These are phyloP conservation scores for Carex pumila DNA, from an alignment of 176 grass and related monocot genomes.

Conservation along the genomic window DNA sequence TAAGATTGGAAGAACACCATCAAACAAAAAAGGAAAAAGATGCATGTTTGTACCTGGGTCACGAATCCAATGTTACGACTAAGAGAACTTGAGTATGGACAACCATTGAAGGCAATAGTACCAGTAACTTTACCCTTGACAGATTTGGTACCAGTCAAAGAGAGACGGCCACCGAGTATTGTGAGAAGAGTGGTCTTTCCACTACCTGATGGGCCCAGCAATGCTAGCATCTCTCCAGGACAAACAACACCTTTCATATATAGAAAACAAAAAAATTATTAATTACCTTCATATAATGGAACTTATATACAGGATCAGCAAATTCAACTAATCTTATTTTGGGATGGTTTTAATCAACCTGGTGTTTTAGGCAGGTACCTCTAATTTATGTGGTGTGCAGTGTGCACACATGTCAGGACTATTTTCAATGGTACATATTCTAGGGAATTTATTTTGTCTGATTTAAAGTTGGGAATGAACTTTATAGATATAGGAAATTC, in stretches of 20 bases:
- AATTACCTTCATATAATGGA: neutral
- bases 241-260: constrained; percentile 9
- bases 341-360: neutral
- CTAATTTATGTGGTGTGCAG: neutral
- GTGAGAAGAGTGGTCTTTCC: constrained; percentile 49
- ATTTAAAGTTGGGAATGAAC: neutral
- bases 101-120: constrained; percentile 34
- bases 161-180: constrained; percentile 24
- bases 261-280: neutral
- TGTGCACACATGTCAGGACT: neutral
- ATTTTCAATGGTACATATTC: neutral
- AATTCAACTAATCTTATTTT: neutral
- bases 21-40: neutral
- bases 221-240: constrained; percentile 41
- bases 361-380: neutral
- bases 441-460: neutral
- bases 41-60: constrained; percentile 13
- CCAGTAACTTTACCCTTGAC: constrained; percentile 20
- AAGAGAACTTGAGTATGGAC: constrained; percentile 29
- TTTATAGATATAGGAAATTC: neutral
- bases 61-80: constrained; percentile 40
- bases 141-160: neutral
- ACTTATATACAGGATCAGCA: neutral
- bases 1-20: neutral
- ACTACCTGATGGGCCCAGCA: constrained; percentile 46